Base-by-base conservation (phyloP, 1,284 basidiomycete species). In the Austroboletus novae-zelandiae region DNA sequence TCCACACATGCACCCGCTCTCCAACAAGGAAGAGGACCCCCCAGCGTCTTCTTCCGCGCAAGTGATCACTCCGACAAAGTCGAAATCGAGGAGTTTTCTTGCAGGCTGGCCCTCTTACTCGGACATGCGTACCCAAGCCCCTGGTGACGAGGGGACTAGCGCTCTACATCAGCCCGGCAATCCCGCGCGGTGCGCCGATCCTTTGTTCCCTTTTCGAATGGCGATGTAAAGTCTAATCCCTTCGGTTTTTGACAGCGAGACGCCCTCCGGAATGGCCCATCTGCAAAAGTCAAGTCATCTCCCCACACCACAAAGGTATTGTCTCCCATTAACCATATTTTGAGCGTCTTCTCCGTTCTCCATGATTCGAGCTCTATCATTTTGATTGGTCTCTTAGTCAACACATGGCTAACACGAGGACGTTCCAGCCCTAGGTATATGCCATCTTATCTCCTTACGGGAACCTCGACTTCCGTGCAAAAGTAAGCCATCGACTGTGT, bases 371-470 rank as follows among this genome's bases (percentile, higher is more conserved):
- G 44, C 27, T 11, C 48, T 31, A 57, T 46, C 11, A 47, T 43
- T 47, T 48, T 20, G 40, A 13, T 30, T 42, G 37, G 27, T 43
- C 27, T 47, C 29, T 23, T 15, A 20, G 18, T 47, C 10, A 39
- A 20, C 40, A 44, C 47, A 53, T 47, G 41, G 20, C 52, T 57
- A 41, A 55, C 41, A 50, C 39, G 40, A 44, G 46, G 45, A 40
- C 36, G 29, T 45, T 50, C 29, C 46, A 83, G 82, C 59, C 80
- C 81, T 9, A 74, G 70, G 51, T 78, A 77, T 57, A 56, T 76
- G 47, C 65, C 70, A 43, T 72, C 72, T 36, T 83, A 80, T 62
- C 64, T 76, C 29, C 61, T 68, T 55, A 64, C 67, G 59, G 55
- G 69, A 58, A 65, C 70, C 37, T 72, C 74, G 40, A 77, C 78